Base-by-base conservation (phyloP, 306 rosid genomes). In the Sechiopsis laciniata region DNA sequence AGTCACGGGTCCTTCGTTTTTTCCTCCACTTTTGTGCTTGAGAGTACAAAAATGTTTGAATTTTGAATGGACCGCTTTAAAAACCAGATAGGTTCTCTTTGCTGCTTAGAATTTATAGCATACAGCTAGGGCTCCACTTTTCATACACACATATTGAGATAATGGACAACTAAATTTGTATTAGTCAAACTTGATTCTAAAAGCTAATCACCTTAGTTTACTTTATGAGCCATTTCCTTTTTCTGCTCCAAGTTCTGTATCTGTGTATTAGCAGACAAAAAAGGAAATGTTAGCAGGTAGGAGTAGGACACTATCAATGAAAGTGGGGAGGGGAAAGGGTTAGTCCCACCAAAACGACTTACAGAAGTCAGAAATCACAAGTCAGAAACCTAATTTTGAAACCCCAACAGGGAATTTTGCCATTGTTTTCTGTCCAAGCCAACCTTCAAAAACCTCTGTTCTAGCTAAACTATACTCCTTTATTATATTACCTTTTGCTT, bases 1-100 rank as follows among this genome's bases (percentile, higher is more conserved):
- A 42, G 24, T 68, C 73, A 68, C 73, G 73, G 73, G 73, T 68
- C 73, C 56, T 68, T 48, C 56, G 57, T 68, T 68, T 68, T 48
- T 10, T 20, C 29, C 20, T 12, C 42, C 21, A 12, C 57, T 68
- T 48, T 48, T 46, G 73, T 48, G 57, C 13, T 46, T 46, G 72
- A 45, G 71, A 65, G 35, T 66, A 66, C 72, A 66, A 19, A 64
- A 66, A 66, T 19, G 52, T 53, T 42, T 66, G 15, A 5, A 66
- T 11, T 62, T 42, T 42, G 54, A 40, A 66, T 66, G 72, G 55
- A 14, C 73, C 57, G 56, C 73, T 22, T 21, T 68, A 12, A 68
- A 68, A 68, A 21, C 73, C 37, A 19, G 73, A 68, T 37, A 20
- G 37, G 19, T 68, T 48, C 54, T 52, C n/a, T 65, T 65, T 17